Evolutionary conservation across 2,329 filamentous ascomycete species (phyloP).

Genomic region (Fusarium globosum): DNA sequence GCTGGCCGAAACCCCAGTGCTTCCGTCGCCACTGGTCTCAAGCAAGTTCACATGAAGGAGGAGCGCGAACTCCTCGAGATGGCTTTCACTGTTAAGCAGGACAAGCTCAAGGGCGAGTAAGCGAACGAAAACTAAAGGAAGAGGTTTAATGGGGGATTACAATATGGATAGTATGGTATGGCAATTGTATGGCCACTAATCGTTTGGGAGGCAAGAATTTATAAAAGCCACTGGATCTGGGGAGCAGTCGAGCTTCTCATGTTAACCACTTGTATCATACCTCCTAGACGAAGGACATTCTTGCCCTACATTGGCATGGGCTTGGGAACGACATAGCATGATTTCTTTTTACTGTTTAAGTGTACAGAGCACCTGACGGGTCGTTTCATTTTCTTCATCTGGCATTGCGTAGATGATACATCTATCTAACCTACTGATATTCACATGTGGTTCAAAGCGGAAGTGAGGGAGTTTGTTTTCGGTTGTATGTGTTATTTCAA

Average conservation of each 20-base stretch:
- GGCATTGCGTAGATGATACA: conserved; percentile 3
- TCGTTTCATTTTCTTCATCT: not conserved
- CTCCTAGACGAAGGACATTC: conserved; percentile 45
- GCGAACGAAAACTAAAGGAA: not conserved
- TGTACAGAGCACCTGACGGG: conserved; percentile 8
- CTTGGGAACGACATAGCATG: conserved; percentile 43
- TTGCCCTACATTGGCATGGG: conserved; percentile 41
- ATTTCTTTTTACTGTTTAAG: conserved; percentile 32
- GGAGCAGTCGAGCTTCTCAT: conserved; percentile 43
- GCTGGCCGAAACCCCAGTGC: conserved; percentile 94
- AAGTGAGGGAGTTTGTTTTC: not conserved
- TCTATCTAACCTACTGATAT: not conserved
- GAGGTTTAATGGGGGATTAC: conserved; percentile 11
- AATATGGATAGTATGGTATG: conserved; percentile 28
- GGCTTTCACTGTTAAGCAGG: conserved; percentile 73
- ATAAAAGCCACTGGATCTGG: conserved; percentile 38
- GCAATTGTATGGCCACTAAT: conserved; percentile 33
- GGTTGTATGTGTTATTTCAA: conserved; percentile 7
- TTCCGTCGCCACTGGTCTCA: conserved; percentile 92
- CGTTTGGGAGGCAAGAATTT: conserved; percentile 40
- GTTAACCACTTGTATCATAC: conserved; percentile 51
- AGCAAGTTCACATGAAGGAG: conserved; percentile 89
- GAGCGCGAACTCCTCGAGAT: conserved; percentile 83
- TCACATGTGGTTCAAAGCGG: not conserved
- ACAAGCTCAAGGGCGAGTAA: conserved; percentile 76